A percentile compares a stretch with the other conserved stretches of the same genome.
Conservation (phyloP, 331 rosid species). For the Saraca asoca region DNA sequence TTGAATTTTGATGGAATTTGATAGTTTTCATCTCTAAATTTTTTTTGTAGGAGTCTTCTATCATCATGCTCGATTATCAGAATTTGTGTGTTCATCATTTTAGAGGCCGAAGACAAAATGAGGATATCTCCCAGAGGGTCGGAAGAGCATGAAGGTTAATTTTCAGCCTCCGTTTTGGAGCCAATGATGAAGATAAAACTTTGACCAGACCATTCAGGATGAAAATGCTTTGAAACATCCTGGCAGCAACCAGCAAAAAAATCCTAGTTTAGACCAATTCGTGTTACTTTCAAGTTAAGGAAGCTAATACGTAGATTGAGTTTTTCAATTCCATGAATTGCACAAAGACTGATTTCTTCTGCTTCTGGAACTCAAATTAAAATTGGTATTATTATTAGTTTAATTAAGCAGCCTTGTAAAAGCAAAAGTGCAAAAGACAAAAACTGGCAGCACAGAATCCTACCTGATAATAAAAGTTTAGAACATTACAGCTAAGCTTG, state of each 20-base stretch:
- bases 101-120: no score
- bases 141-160: background rate
- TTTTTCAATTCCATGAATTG: background rate
- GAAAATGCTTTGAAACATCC: background rate
- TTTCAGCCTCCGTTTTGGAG: background rate
- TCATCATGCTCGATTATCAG: no score
- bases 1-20: no score
- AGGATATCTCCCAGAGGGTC: background rate
- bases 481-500: background rate
- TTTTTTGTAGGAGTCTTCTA: no score
- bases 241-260: conserved; percentile 15
- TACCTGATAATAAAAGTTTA: background rate
- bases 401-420: background rate
- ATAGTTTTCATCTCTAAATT: no score
- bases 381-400: no score
- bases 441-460: conserved; percentile 8
- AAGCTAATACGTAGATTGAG: background rate
- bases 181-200: conserved; percentile 1
- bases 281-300: background rate
- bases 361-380: background rate
- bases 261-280: conserved; percentile 8
- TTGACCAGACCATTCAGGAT: background rate
- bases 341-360: background rate
- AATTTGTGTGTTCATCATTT: no score
- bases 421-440: conserved; percentile 3